Conservation (phyloP, 306 rosid genomes). For the Crotalaria pallida region DNA sequence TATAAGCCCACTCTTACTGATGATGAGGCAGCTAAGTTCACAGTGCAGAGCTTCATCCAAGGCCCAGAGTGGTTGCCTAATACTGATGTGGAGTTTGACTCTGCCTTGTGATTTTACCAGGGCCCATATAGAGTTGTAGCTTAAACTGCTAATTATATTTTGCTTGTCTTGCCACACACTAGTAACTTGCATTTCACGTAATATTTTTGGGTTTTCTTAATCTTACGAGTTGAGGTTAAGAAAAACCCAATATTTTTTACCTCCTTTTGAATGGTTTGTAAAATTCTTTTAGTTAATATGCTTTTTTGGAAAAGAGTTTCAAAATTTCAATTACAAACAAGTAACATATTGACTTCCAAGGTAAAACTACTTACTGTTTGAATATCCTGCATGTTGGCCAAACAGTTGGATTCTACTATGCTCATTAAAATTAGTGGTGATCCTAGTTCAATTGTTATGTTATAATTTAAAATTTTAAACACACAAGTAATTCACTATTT, state of each 20-base stretch:
- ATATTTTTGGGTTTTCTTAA: too few species aligned
- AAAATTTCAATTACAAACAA: background rate
- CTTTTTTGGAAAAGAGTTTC: background rate
- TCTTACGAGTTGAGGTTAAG: too few species aligned
- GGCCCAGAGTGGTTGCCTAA: conserved; percentile 71
- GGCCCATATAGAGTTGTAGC: background rate
- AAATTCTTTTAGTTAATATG: conserved; percentile 8
- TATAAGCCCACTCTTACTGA: conserved; percentile 44
- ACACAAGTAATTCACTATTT: too few species aligned
- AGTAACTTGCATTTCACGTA: conserved; percentile 15
- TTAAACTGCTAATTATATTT: background rate
- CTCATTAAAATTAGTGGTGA: too few species aligned
- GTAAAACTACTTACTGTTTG: background rate
- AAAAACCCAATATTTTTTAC: conserved; percentile 20
- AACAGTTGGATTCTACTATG: background rate
- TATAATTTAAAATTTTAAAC: too few species aligned
- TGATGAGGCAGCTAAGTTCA: conserved; percentile 44
- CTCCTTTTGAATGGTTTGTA: conserved; percentile 16
- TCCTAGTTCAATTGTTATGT: too few species aligned
- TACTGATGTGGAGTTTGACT: conserved; percentile 41
- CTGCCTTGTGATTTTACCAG: conserved; percentile 37
- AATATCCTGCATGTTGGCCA: background rate
- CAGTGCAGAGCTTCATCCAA: conserved; percentile 54
- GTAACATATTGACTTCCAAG: background rate
- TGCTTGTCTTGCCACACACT: conserved; percentile 4